Evolutionary conservation across 176 grass and related monocot species (phyloP).

Genomic region (Saccharum officinarum): DNA sequence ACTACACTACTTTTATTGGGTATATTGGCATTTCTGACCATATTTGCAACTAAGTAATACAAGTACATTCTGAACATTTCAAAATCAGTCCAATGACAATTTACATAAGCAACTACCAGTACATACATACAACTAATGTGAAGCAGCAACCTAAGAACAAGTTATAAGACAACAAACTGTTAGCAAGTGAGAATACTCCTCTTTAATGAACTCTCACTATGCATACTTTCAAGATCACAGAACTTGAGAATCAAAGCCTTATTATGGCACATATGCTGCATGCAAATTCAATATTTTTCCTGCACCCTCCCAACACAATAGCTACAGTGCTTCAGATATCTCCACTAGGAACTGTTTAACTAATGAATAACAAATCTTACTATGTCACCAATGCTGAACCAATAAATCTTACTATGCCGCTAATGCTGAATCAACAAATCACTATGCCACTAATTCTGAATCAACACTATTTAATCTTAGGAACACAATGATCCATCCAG

Average conservation of each 20-base stretch:
- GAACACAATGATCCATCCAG: not conserved
- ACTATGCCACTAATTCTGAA: not conserved
- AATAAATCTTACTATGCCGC: not conserved
- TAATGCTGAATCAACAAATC: not conserved
- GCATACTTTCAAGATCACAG: not conserved
- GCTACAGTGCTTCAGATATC: not conserved
- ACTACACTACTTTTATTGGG: not conserved
- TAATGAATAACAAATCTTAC: not conserved
- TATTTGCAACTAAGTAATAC: not conserved
- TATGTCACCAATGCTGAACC: not conserved
- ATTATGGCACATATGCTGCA: not conserved
- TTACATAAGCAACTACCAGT: not conserved
- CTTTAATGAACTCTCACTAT: not conserved
- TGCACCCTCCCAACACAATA: not conserved
- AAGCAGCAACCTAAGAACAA: not conserved
- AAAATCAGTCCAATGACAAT: not conserved
- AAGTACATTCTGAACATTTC: not conserved
- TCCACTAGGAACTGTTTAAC: not conserved
- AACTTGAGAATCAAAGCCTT: not conserved
- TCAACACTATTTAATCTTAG: not conserved
- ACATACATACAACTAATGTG: not conserved
- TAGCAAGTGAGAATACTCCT: not conserved
- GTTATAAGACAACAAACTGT: not conserved
- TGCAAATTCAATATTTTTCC: constrained; percentile 8
- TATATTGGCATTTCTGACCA: not conserved